Evolutionary conservation across 2,329 filamentous ascomycete genomes (phyloP), one percentile per base, ranked within the genome.

Genomic region (Endoconidiophora laricicola): DNA sequence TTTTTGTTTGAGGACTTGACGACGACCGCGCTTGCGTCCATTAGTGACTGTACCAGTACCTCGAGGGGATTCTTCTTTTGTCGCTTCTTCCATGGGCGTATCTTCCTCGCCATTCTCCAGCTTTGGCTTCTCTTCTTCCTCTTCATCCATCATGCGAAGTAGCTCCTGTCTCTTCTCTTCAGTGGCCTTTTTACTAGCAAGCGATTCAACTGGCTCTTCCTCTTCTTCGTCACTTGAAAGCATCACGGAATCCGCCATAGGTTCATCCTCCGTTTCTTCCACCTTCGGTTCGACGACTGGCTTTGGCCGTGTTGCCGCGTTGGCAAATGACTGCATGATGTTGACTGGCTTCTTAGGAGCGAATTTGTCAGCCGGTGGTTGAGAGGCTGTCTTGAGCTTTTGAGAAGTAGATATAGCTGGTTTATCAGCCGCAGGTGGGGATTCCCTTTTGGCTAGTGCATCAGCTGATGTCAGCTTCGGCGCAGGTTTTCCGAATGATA

Each of bases 1-100:
- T 68, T 82, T 84, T 71, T 93, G 94, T 66, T 85, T 87, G 76
- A 84, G 86, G 6, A 95, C 76, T 58, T 81, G 78, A 57, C 88
- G 75, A 61, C 77, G 81, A 29, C 86, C 86, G 55, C 87, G 77
- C 53, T 84, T 73, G 38, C 86, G 75, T 0, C 83, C 83, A 52
- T 68, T 60, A n/a, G 59, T 60, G 4, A 60, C 63, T 51, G 73
- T 76, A 1, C 71, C 73, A 5, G 81, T 66, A 4, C 74, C 66
- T 53, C 74, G 71, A 24, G 70, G 61, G 20, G 66, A 63, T 3
- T 67, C 64, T 0, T 60, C 57, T 52, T 65, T 65, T 9, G 63
- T 59, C 52, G 65, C 66, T 0, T 65, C 62, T 37, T 67, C 64
- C 57, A 66, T 66, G 9, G 66, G 62, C 51, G 64, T 64, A 20